Percentiles rank a stretch among this genome's conserved stretches.
Evolutionary conservation across 495 filamentous ascomycete species (phyloP).

Genomic region (Extremus antarcticus): DNA sequence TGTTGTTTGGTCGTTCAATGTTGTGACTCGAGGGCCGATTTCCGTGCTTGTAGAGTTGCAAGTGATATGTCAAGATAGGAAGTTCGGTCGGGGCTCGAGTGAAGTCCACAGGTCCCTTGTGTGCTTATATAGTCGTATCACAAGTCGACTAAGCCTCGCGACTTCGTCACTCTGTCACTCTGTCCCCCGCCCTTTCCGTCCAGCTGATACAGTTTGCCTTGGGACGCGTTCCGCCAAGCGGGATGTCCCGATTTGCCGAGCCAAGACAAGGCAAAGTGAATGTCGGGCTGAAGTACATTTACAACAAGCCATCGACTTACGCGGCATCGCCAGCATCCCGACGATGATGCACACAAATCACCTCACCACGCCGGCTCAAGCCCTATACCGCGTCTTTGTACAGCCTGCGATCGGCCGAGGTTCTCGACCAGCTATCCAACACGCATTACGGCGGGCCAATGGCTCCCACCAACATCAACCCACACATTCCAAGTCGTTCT

Average conservation of each 20-base stretch:
- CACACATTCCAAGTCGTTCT: constrained; percentile 10
- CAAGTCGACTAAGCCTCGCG: not conserved
- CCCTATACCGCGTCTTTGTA: constrained; percentile 29
- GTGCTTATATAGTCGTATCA: not conserved
- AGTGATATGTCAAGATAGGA: no score
- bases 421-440: not conserved
- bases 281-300: not conserved
- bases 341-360: not conserved
- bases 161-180: not conserved
- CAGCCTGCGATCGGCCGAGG: constrained; percentile 10
- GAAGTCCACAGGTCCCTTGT: no score
- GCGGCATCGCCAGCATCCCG: not conserved
- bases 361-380: constrained; percentile 9
- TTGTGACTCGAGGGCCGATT: not conserved
- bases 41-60: no score
- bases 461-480: not conserved
- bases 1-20: not conserved
- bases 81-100: no score
- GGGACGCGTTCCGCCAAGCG: not conserved
- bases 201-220: not conserved
- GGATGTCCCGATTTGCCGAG: not conserved
- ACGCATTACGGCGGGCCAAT: not conserved
- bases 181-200: not conserved
- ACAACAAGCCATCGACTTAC: not conserved
- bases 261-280: not conserved